A percentile compares a stretch with the other conserved stretches of the same genome.
These are phyloP conservation scores for Candida coleopterorum DNA, from an alignment of 805 yeast species.

Conservation along the genomic window DNA sequence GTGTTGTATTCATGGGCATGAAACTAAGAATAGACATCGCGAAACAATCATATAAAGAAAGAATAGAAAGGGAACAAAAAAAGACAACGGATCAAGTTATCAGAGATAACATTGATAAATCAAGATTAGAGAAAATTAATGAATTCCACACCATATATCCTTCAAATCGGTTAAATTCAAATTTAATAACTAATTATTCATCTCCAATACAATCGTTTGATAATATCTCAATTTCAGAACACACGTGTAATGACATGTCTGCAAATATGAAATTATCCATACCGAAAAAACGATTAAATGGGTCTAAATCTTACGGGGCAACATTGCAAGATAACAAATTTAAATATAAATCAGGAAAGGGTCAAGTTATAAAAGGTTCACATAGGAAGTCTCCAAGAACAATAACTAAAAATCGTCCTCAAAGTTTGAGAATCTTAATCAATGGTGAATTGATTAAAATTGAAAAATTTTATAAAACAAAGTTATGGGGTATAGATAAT, in stretches of 20 bases:
- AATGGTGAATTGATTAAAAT: conserved; percentile 50
- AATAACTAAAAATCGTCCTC: conserved; percentile 27
- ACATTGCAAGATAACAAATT: conserved; percentile 24
- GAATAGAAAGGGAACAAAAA: conserved; percentile 30
- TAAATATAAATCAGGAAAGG: conserved; percentile 28
- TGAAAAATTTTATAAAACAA: conserved; percentile 62
- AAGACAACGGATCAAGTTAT: conserved; percentile 21
- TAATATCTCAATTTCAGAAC: conserved; percentile 26
- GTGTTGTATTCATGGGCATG: conserved; percentile 72
- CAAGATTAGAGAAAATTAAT: conserved; percentile 36
- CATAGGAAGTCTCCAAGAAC: conserved; percentile 51
- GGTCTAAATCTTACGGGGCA: conserved; percentile 33
- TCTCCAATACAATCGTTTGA: conserved; percentile 17
- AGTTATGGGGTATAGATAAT: conserved; percentile 89
- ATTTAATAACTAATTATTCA: conserved; percentile 12
- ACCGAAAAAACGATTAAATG: conserved; percentile 27
- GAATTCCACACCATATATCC: conserved; percentile 32
- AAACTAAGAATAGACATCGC: conserved; percentile 61
- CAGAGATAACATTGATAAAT: conserved; percentile 28
- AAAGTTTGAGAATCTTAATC: conserved; percentile 61
- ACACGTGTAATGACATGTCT: conserved; percentile 25
- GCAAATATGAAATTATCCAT: conserved; percentile 32
- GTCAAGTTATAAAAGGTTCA: conserved; percentile 53
- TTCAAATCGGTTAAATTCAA: conserved; percentile 19
- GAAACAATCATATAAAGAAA: conserved; percentile 41